Evolutionary conservation across 768 basidiomycete genomes (phyloP), one percentile per base, ranked within the genome.

Genomic region (Agaricus blazei): DNA sequence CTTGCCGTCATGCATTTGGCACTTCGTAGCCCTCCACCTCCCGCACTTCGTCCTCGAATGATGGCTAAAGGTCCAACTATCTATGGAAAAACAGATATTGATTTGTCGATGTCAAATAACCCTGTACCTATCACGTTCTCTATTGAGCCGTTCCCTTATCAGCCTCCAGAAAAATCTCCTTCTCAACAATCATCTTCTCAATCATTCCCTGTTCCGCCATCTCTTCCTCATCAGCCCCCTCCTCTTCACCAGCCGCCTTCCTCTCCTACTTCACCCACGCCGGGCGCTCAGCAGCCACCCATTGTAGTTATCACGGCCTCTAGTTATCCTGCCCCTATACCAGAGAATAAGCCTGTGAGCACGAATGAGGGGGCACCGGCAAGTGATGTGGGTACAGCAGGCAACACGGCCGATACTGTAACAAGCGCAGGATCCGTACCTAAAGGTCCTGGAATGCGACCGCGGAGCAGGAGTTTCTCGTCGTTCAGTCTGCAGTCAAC

Each of bases 391-490:
- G 26, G 31, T 24, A 14, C 3, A 28, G 6, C 15, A 28, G 46
- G 28, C 15, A 7, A 28, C 27, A 26, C 31, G 26, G 57, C 60
- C 38, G 67, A 61, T 1, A 65, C 63, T 4, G 74, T 87, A 27
- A 84, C 80, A 0, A 68, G 86, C 12, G 73, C 85, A 0, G 84
- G 86, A 46, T 89, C 90, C 62, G 75, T 81, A 54, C 87, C 89
- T 0, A 76, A 77, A 53, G 73, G 72, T 8, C 72, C 75, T 6
- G 73, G 73, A 2, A 61, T 72, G 8, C 70, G 90, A 4, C 90
- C 90, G 4, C 67, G 88, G 48, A 90, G 87, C 23, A 70, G 87
- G 61, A 90, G 88, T 59, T 92, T 92, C 64, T 90, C 88, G 8
- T 85, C 81, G 2, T 85, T 90, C 67, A 79, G 82, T 49, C 62